phyloP scores from a whole-genome alignment of 139 green algal genomes.

The Edaphochlamys debaryana region DNA sequence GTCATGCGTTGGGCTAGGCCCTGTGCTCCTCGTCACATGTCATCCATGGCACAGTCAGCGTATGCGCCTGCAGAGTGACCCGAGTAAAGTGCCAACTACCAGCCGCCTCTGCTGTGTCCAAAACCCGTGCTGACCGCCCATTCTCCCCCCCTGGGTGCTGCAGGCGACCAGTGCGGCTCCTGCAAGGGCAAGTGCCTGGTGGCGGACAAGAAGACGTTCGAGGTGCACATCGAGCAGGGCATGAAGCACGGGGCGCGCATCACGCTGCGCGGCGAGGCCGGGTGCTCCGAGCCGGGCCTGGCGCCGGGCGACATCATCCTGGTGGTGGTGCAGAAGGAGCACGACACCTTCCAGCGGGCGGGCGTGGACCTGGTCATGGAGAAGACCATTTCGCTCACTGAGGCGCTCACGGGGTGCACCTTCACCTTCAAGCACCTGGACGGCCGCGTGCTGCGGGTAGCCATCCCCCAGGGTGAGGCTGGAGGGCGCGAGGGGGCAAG shows the following conservation, averaged over 20 bases:
- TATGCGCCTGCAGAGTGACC: too few relatives aligned
- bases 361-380: constrained; percentile 90
- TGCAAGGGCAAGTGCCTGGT: constrained; percentile 86
- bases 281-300: constrained; percentile 81
- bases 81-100: too few relatives aligned
- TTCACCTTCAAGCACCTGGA: constrained; percentile 93
- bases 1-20: too few relatives aligned
- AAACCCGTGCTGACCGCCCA: too few relatives aligned
- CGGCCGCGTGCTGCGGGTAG: constrained; percentile 83
- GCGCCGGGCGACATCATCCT: constrained; percentile 94
- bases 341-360: constrained; percentile 93
- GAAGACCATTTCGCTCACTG: constrained; percentile 88
- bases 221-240: constrained; percentile 96
- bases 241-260: constrained; percentile 90
- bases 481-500: not conserved
- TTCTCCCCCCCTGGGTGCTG: too few relatives aligned
- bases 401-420: constrained; percentile 89
- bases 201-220: constrained; percentile 95
- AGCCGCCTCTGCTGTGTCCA: too few relatives aligned
- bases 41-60: too few relatives aligned
- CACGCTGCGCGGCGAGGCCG: constrained; percentile 93
- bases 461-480: constrained; percentile 25
- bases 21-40: too few relatives aligned
- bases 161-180: constrained; percentile 80
- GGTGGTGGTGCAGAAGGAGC: constrained; percentile 93